phyloP scores from a whole-genome alignment of 208 protist genomes.

The Wallacemonas rigidus region DNA sequence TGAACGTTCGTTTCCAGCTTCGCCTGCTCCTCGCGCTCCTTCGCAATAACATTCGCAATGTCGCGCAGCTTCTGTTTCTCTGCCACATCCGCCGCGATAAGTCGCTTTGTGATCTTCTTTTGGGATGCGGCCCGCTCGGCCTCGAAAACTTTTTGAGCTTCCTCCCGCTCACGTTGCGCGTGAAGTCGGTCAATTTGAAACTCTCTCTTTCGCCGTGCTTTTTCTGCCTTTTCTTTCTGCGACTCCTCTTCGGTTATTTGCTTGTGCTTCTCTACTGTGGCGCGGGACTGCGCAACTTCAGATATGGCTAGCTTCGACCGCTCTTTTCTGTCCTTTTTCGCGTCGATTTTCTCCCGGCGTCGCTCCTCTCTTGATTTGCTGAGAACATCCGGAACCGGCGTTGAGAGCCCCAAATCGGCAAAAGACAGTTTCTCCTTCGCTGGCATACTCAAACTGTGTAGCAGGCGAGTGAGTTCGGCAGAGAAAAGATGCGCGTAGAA shows the following conservation, averaged over 20 bases:
- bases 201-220: slow-evolving; percentile 60
- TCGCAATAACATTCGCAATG: slow-evolving; percentile 45
- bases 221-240: slow-evolving; percentile 51
- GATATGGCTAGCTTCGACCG: slow-evolving; percentile 58
- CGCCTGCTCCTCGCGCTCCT: slow-evolving; percentile 31
- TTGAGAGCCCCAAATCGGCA: slow-evolving; percentile 77
- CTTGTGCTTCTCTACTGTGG: slow-evolving; percentile 71
- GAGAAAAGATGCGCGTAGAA: background rate
- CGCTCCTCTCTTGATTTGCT: slow-evolving; percentile 58
- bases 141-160: slow-evolving; percentile 36
- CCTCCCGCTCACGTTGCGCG: slow-evolving; percentile 56
- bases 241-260: slow-evolving; percentile 46
- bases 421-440: slow-evolving; percentile 70
- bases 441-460: slow-evolving; percentile 24
- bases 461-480: background rate
- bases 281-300: slow-evolving; percentile 46
- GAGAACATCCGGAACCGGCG: slow-evolving; percentile 65
- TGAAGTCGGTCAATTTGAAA: slow-evolving; percentile 56
- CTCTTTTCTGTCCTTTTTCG: slow-evolving; percentile 78
- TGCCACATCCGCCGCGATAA: slow-evolving; percentile 22
- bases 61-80: slow-evolving; percentile 40
- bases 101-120: slow-evolving; percentile 32
- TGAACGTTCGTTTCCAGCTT: slow-evolving; percentile 60
- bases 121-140: slow-evolving; percentile 35
- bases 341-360: slow-evolving; percentile 50